Evolutionary conservation across 2,329 filamentous ascomycete species (phyloP).

Genomic region (Cadophora gregata): DNA sequence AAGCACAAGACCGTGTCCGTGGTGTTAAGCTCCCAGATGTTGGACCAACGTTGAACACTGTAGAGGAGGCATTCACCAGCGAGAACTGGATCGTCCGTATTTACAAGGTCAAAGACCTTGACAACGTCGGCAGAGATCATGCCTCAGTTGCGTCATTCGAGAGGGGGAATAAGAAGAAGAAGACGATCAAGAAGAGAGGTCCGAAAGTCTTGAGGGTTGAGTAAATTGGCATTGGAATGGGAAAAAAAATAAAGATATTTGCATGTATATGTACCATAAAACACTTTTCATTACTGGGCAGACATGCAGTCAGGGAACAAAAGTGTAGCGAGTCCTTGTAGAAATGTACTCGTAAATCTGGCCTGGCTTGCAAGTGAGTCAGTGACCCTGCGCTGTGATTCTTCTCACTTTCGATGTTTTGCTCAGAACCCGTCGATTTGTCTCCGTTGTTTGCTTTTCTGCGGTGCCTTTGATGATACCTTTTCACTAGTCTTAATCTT

Average conservation of each 20-base stretch:
- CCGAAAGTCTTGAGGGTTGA: conserved; percentile 74
- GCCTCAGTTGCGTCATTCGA: conserved; percentile 72
- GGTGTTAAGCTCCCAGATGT: conserved; percentile 79
- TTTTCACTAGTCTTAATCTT: no score
- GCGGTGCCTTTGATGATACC: no score
- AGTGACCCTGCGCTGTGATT: conserved; percentile 1
- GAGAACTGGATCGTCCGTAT: conserved; percentile 99
- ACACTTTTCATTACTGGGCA: conserved; percentile 29
- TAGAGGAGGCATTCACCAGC: conserved; percentile 97
- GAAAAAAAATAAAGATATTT: conserved; percentile 25
- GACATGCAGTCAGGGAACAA: conserved; percentile 24
- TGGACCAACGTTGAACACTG: conserved; percentile 81
- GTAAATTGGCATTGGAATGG: conserved; percentile 49
- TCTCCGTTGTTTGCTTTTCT: background rate
- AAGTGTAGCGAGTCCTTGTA: conserved; percentile 36
- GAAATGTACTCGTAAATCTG: conserved; percentile 42
- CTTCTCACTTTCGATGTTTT: no score
- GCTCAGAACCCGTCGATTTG: no score
- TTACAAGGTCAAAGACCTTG: conserved; percentile 99
- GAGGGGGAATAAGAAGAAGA: conserved; percentile 84
- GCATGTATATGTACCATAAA: conserved; percentile 41
- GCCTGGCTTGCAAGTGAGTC: conserved; percentile 30
- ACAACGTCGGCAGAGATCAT: conserved; percentile 94
- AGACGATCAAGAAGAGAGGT: conserved; percentile 73
- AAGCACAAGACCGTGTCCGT: conserved; percentile 90